phyloP scores from a whole-genome alignment of 2,329 filamentous ascomycete species.

The Diaporthe ampelina region DNA sequence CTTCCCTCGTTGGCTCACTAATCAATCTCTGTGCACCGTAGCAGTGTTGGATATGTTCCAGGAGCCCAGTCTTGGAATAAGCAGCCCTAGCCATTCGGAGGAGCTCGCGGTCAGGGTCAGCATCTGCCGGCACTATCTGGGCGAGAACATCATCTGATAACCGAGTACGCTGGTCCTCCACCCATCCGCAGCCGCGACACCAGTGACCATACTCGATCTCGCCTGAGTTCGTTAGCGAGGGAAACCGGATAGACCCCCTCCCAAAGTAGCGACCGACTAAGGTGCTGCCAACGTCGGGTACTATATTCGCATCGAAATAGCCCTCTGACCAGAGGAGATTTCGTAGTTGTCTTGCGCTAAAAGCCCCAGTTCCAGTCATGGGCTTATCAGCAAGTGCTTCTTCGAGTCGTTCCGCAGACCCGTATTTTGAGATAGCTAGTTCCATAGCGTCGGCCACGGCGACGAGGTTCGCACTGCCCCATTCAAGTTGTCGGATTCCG shows the following conservation, averaged over 20 bases:
- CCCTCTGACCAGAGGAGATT: not conserved
- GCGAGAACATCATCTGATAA: not conserved
- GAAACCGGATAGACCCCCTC: not conserved
- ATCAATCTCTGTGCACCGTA: not conserved
- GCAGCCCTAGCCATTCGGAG: not conserved
- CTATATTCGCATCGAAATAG: not conserved
- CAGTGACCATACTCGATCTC: not conserved
- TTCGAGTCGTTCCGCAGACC: not conserved
- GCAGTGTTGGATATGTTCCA: not conserved
- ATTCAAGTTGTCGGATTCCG: not conserved
- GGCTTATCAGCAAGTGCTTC: not conserved
- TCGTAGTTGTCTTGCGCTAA: not conserved
- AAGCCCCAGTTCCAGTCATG: not conserved
- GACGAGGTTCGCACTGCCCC: not conserved
- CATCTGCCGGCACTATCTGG: not conserved
- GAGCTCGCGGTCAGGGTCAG: not conserved
- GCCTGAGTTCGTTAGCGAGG: not conserved
- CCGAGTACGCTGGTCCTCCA: not conserved
- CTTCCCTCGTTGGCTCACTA: not conserved
- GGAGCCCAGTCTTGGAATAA: not conserved
- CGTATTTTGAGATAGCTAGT: not conserved
- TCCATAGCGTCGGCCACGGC: not conserved
- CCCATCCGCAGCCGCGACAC: conserved; percentile 1
- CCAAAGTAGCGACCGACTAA: conserved; percentile 14
- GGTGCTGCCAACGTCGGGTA: not conserved